Base-by-base conservation (phyloP, 306 rosid species). In the Alnus rubra region DNA sequence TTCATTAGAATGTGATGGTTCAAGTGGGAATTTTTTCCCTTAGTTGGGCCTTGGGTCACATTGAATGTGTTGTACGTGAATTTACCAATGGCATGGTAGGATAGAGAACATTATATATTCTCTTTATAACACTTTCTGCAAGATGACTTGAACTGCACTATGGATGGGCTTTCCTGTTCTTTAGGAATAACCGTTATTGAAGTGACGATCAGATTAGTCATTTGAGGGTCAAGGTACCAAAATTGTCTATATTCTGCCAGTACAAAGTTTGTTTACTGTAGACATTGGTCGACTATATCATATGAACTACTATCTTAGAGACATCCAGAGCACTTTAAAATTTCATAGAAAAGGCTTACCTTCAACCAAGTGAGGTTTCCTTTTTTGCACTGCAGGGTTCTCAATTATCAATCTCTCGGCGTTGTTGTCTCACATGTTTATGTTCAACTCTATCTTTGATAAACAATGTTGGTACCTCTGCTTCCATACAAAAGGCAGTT, bases 361-460 rank as follows among this genome's bases (percentile, higher is more conserved):
- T 19, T 53, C 31, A 54, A 52, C 10, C 28, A 16, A 47, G 4
- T 48, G 4, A 9, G 18, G 79, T 28, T 63, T 50, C 14, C 14
- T 51, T 28, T 33, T 56, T 69, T 28, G 50, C 4, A 74, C 47
- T 31, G n/a, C 92, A 86, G 97, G 92, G 80, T 69, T 80, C 78
- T 42, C 82, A 42, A 70, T 81, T 31, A 37, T 53, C 79, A 62
- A 80, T 92, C 80, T 86, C 92, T 37, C 92, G 98, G 74, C 91
- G 98, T 33, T 16, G 68, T 55, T 95, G 93, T 85, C 88, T 95
- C 62, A 75, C 92, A 35, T 91, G 95, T 83, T 39, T 95, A 58
- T 89, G 97, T 81, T 88, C 97, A 44, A 81, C 89, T 63, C 74
- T 78, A 51, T 83, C 85, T 52, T 85, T 91, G 70, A 81, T 84